These are phyloP conservation scores for Friedmanniomyces simplex DNA, from an alignment of 495 filamentous ascomycete genomes.

Conservation along the genomic window DNA sequence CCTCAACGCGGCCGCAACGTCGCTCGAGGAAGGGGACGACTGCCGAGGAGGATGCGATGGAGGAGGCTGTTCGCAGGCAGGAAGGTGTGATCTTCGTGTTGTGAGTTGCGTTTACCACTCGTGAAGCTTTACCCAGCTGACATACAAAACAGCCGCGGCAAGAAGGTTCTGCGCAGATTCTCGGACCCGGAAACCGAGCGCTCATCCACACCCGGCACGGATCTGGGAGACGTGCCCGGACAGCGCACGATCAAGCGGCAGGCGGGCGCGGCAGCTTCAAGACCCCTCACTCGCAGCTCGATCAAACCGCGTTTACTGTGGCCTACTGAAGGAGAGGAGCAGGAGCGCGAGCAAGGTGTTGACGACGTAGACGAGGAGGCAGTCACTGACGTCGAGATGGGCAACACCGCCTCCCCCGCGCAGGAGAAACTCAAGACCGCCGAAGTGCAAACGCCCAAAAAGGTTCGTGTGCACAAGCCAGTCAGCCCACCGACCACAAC, in stretches of 20 bases:
- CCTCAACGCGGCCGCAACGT: slow-evolving; percentile 2
- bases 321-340: slow-evolving; percentile 40
- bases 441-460: background rate
- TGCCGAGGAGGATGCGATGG: slow-evolving; percentile 37
- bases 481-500: slow-evolving; percentile 9
- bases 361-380: slow-evolving; percentile 38
- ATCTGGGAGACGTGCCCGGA: slow-evolving; percentile 9
- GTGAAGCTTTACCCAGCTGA: background rate
- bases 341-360: slow-evolving; percentile 23
- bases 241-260: slow-evolving; percentile 34
- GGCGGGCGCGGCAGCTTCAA: slow-evolving; percentile 25
- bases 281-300: slow-evolving; percentile 57
- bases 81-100: slow-evolving; percentile 81
- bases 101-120: slow-evolving; percentile 46
- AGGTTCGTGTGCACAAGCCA: background rate
- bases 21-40: background rate
- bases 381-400: slow-evolving; percentile 37
- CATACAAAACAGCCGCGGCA: slow-evolving; percentile 59
- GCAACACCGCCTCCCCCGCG: background rate
- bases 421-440: background rate
- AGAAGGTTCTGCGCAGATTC: slow-evolving; percentile 70
- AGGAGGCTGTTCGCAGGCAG: slow-evolving; percentile 51
- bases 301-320: slow-evolving; percentile 84
- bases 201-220: slow-evolving; percentile 36
- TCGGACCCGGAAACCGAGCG: slow-evolving; percentile 37